Percentiles rank a stretch among this genome's conserved stretches.
These are phyloP conservation scores for Ascomycota sp. DNA, from an alignment of 2,329 filamentous ascomycete genomes.

Conservation along the genomic window DNA sequence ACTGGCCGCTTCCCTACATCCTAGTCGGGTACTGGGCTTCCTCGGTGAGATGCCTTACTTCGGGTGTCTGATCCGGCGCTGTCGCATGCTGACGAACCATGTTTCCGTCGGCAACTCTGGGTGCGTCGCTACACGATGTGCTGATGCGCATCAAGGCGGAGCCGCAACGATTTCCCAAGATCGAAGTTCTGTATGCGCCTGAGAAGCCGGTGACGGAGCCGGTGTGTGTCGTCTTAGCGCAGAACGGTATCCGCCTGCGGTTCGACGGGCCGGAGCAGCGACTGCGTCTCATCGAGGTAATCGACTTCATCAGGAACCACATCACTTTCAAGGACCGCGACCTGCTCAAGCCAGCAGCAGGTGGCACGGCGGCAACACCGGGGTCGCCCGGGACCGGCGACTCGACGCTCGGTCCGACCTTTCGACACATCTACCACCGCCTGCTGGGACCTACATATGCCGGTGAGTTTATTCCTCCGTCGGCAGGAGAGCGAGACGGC, in stretches of 20 bases:
- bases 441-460: conserved; percentile 88
- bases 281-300: conserved; percentile 71
- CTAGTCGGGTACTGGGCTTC: conserved; percentile 45
- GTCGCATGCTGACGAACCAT: too few relatives aligned
- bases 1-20: conserved; percentile 42
- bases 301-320: conserved; percentile 71
- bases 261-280: conserved; percentile 92
- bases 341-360: conserved; percentile 42
- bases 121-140: conserved; percentile 78
- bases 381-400: conserved; percentile 13
- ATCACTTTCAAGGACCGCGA: conserved; percentile 67
- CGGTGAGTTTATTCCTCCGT: conserved; percentile 67
- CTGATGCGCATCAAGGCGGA: conserved; percentile 76
- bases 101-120: conserved; percentile 55
- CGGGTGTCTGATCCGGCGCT: too few relatives aligned
- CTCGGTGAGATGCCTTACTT: too few relatives aligned
- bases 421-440: conserved; percentile 78
- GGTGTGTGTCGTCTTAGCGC: conserved; percentile 54
- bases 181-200: conserved; percentile 69
- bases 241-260: conserved; percentile 72
- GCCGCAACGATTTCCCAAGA: conserved; percentile 59
- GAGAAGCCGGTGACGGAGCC: conserved; percentile 53
- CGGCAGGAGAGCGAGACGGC: conserved; percentile 34
- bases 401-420: conserved; percentile 42
- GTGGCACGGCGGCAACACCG: conserved; percentile 14